Percentiles rank a stretch among this genome's conserved stretches.
Evolutionary conservation across 2,329 filamentous ascomycete species (phyloP).

Genomic region (Aspergillus aculeatinus): DNA sequence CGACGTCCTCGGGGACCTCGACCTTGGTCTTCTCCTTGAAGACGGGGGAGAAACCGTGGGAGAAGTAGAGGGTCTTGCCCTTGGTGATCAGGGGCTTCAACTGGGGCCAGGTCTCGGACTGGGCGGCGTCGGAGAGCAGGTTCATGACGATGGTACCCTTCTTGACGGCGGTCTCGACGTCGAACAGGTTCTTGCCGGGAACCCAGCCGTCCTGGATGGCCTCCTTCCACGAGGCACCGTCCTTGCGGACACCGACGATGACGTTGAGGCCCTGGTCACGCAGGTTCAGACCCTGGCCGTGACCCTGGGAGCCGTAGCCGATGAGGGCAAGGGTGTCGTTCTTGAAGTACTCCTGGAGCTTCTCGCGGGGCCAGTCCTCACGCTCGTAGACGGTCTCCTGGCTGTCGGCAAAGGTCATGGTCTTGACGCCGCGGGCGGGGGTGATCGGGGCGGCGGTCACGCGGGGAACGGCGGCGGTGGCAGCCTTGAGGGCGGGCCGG

Average conservation of each 20-base stretch:
- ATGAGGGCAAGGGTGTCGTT: conserved; percentile 98
- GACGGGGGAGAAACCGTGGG: conserved; percentile 99
- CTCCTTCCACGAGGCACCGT: conserved; percentile 98
- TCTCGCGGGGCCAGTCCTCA: conserved; percentile 97
- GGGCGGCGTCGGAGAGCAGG: conserved; percentile 93
- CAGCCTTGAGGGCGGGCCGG: conserved; percentile 48
- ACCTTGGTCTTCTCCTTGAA: conserved; percentile 99
- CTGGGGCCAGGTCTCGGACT: conserved; percentile 96
- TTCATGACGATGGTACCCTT: conserved; percentile 98
- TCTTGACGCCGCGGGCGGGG: conserved; percentile 80
- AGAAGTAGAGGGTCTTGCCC: conserved; percentile 99
- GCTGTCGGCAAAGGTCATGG: conserved; percentile 94
- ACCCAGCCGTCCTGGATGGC: conserved; percentile 97
- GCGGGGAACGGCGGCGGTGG: conserved; percentile 40
- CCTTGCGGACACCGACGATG: conserved; percentile 97
- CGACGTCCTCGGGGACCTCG: conserved; percentile 90
- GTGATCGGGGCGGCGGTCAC: conserved; percentile 47
- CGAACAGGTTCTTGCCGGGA: conserved; percentile 97
- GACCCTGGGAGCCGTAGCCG: conserved; percentile 96
- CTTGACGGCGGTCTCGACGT: conserved; percentile 92
- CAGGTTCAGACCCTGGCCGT: conserved; percentile 99
- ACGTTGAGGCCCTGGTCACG: conserved; percentile 99
- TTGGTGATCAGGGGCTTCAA: conserved; percentile 98
- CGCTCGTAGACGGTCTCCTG: conserved; percentile 98
- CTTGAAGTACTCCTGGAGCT: conserved; percentile 99